phyloP scores from a whole-genome alignment of 1,139 yeast genomes.

The Zygosaccharomyces pseudobailii region DNA sequence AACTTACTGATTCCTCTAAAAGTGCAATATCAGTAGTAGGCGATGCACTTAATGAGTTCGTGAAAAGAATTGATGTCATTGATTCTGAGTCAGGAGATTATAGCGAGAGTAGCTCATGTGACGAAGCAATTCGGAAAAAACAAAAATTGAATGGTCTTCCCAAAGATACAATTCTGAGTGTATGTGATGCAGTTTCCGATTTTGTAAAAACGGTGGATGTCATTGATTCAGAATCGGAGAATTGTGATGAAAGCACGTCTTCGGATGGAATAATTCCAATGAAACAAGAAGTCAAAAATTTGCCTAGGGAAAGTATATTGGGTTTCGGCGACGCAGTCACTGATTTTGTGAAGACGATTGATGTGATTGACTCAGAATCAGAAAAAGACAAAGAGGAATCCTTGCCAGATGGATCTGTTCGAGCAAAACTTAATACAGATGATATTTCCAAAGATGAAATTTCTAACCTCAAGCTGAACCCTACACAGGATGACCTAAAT shows the following conservation, averaged over 20 bases:
- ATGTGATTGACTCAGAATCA: conserved; percentile 10
- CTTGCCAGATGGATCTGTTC: neutral
- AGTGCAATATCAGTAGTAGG: conserved; percentile 4
- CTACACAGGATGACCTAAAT: conserved; percentile 5
- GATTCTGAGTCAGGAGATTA: conserved; percentile 6
- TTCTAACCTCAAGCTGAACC: no score
- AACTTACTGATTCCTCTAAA: no score
- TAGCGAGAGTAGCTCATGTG: neutral
- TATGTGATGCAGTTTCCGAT: conserved; percentile 13
- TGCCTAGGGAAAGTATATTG: no score
- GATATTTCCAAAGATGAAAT: no score
- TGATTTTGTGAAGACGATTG: conserved; percentile 13
- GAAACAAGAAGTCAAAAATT: neutral
- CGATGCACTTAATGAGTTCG: conserved; percentile 15
- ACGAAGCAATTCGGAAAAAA: neutral
- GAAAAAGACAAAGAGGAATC: neutral
- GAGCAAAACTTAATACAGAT: neutral
- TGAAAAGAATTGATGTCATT: conserved; percentile 10
- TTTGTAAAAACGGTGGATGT: conserved; percentile 15
- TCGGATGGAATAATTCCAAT: neutral
- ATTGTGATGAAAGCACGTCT: neutral
- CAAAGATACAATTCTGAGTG: neutral
- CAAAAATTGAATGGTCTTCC: neutral
- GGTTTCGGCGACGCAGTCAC: conserved; percentile 14
- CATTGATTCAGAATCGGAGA: conserved; percentile 8